Conservation (phyloP, 768 basidiomycete species). For the Lactarius sp. region DNA sequence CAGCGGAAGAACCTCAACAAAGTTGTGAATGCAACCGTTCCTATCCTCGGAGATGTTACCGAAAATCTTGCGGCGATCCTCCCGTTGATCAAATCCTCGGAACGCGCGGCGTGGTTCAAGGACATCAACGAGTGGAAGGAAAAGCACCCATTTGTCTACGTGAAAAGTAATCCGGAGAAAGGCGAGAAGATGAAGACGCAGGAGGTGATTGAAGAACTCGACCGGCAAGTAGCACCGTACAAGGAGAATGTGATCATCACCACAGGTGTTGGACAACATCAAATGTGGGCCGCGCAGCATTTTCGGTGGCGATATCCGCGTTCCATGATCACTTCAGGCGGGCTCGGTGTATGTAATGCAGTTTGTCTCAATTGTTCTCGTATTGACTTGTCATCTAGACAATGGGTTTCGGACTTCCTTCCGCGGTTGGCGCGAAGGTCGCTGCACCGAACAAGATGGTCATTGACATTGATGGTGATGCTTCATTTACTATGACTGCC, state of each 20-base stretch:
- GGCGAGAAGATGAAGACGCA: conserved; percentile 88
- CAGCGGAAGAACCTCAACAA: no score
- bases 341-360: conserved; percentile 69
- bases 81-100: conserved; percentile 35
- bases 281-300: conserved; percentile 98
- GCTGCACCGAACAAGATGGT: conserved; percentile 91
- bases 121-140: conserved; percentile 91
- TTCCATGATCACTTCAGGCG: conserved; percentile 89
- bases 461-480: conserved; percentile 95
- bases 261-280: conserved; percentile 98
- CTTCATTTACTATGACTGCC: conserved; percentile 98
- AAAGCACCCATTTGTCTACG: conserved; percentile 86
- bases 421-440: conserved; percentile 95
- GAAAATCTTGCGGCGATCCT: conserved; percentile 35
- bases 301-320: conserved; percentile 87
- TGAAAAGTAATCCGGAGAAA: conserved; percentile 44
- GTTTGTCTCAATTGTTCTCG: background rate
- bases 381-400: conserved; percentile 47
- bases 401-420: conserved; percentile 96
- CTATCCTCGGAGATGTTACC: conserved; percentile 89
- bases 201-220: conserved; percentile 91
- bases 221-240: conserved; percentile 66
- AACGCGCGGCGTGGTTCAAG: conserved; percentile 87
- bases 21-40: conserved; percentile 47
- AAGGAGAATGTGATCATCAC: conserved; percentile 86